phyloP scores from a whole-genome alignment of 768 basidiomycete genomes.

The Ramaria sp. region DNA sequence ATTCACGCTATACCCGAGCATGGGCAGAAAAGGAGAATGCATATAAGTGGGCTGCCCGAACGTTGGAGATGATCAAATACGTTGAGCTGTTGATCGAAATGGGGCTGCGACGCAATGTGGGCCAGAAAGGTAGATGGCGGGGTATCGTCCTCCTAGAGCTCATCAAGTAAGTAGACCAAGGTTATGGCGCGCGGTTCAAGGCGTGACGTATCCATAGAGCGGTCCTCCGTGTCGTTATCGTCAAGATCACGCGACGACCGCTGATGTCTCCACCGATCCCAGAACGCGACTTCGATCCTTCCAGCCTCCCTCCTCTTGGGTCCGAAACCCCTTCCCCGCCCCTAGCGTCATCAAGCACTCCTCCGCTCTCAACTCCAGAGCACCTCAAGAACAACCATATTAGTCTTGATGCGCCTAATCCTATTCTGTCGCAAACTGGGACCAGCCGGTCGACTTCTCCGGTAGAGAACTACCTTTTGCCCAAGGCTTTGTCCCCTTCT shows the following conservation, averaged over 20 bases:
- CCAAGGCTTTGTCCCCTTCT: conserved; percentile 66
- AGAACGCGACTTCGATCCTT: conserved; percentile 79
- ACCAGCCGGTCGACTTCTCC: conserved; percentile 41
- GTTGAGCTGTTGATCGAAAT: conserved; percentile 86
- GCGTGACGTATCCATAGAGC: conserved; percentile 37
- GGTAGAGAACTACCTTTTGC: conserved; percentile 73
- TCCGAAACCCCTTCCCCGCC: conserved; percentile 45
- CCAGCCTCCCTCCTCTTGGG: conserved; percentile 40
- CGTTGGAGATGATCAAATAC: conserved; percentile 68
- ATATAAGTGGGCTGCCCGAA: conserved; percentile 74
- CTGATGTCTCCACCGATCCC: conserved; percentile 71
- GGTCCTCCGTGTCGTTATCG: conserved; percentile 57
- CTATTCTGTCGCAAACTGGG: conserved; percentile 44
- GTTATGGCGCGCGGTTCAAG: neutral
- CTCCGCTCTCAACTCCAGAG: conserved; percentile 54
- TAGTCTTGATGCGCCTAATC: conserved; percentile 48
- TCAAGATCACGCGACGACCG: conserved; percentile 69
- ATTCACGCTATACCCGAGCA: conserved; percentile 83
- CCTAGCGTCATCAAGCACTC: conserved; percentile 45
- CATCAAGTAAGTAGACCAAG: conserved; percentile 56
- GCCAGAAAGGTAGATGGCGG: conserved; percentile 59
- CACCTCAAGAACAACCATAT: conserved; percentile 74
- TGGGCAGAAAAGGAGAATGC: conserved; percentile 60
- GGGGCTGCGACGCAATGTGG: conserved; percentile 63
- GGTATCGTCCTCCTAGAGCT: conserved; percentile 67